phyloP scores from a whole-genome alignment of 2,329 filamentous ascomycete species.

The Aspergillus jensenii region DNA sequence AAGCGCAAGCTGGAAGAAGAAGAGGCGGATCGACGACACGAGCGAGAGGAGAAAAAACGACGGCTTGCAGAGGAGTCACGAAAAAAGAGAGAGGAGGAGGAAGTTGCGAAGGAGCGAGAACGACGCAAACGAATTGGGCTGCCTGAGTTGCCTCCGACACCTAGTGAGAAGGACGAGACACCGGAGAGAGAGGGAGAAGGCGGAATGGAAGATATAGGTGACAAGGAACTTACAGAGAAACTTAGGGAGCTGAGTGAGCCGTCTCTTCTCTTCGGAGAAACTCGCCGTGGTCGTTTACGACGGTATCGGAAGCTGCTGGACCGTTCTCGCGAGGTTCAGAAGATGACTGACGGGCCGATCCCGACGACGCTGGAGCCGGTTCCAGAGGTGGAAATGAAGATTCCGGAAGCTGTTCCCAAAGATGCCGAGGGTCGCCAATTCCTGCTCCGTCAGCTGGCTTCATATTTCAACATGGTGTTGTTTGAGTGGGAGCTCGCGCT shows the following conservation, averaged over 20 bases:
- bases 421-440: conserved; percentile 67
- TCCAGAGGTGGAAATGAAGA: conserved; percentile 84
- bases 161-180: conserved; percentile 27
- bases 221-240: conserved; percentile 67
- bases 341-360: conserved; percentile 72
- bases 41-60: conserved; percentile 78
- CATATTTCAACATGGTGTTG: conserved; percentile 96
- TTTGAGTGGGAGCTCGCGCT: conserved; percentile 82
- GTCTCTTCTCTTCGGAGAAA: conserved; percentile 76
- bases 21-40: conserved; percentile 65
- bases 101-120: conserved; percentile 69
- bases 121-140: conserved; percentile 76
- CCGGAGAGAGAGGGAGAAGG: conserved; percentile 33
- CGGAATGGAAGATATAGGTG: conserved; percentile 58
- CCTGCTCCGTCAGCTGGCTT: conserved; percentile 83
- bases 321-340: conserved; percentile 35
- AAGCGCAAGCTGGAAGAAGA: conserved; percentile 93
- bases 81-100: conserved; percentile 67
- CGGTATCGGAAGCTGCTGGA: conserved; percentile 66
- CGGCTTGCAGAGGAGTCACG: conserved; percentile 79
- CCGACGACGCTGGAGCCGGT: conserved; percentile 80
- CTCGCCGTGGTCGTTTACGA: conserved; percentile 65
- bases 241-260: conserved; percentile 74
- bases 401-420: conserved; percentile 62
- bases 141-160: conserved; percentile 62